Evolutionary conservation across 2,329 filamentous ascomycete genomes (phyloP), one percentile per base, ranked within the genome.

Genomic region (Lasiodiplodia sp.): DNA sequence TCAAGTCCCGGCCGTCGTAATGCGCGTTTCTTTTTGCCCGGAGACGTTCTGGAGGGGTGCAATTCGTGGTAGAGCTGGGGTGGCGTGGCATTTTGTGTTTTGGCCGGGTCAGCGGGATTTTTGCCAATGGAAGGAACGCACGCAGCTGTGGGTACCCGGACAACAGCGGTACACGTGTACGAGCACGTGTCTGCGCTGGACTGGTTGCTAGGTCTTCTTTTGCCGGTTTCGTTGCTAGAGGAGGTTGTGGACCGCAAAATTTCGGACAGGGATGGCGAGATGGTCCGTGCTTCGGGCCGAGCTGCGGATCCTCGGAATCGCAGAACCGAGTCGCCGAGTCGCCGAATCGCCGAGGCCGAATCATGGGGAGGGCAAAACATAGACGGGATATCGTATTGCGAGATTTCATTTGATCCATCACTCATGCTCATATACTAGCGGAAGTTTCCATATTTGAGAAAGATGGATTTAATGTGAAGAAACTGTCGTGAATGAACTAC

Each of bases 1-100:
- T 67, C 64, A 67, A 67, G 40, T 51, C 64, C 44, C 64, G 64
- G 52, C 53, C 55, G 52, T 57, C 64, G 64, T 67, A 67, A 23
- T 21, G 4, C 12, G 8, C 56, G 7, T 44, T 16, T 49, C 31
- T 47, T 62, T 62, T 62, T 62, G 57, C 38, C 10, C 6, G 3
- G 14, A 16, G 38, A 40, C 10, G 11, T 38, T 10, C 10, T 6
- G 28, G 6, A 28, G 28, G 28, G 28, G 28, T 28, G 28, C 28
- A 28, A 28, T 28, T 28, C 5, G 56, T 38, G 3, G 55, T 6
- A 23, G 31, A n/a, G 2, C 6, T 23, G 23, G 10, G 28, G 21
- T 8, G 11, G 38, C 7, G 37, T 16, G n/a, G 31, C 1, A 10
- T 12, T 5, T 16, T 47, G 28, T 38, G n/a, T 47, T 60, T 60